Evolutionary conservation across 2,329 filamentous ascomycete genomes (phyloP), one percentile per base, ranked within the genome.

Genomic region (Calonectria crousiana): DNA sequence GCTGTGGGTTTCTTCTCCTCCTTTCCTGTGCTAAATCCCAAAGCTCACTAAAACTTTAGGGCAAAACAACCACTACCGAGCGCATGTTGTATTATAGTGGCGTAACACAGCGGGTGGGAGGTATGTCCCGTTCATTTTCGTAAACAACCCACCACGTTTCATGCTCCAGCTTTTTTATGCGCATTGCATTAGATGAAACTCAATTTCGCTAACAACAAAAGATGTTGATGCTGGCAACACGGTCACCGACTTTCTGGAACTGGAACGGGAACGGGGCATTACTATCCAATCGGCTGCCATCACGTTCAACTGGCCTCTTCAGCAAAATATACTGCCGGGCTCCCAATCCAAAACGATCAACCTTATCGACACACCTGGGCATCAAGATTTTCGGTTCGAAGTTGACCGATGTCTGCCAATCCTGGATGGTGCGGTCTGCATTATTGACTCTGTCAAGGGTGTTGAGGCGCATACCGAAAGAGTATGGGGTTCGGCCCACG

Each of bases 1-100:
- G 97, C 97, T 71, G 90, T 92, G 84, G 70, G 89, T 84, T 16
- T 18, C 16, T 30, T 16, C 28, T 28, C 30, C 18, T 20, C 4
- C 32, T 16, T 4, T 10, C 3, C 3, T 32, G 3, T 14, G 11
- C 52, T 13, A 32, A 23, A 13, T 1, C 4, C 2, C 4, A 4
- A 6, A 6, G 28, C 67, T 78, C 16, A 82, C 64, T 44, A 14
- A 51, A 13, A 28, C 3, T 6, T 28, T 68, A 92, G 90, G 97
- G 97, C 11, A 99, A 99, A 88, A 99, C 97, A 1, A 98, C 97
- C 0, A 99, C 97, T 0, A 98, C 97, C 4, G 97, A 99, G 91
- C 95, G 97, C 73, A 98, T 98, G 96, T 93, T 99, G 81, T 98
- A 95, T 83, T 98, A 98, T 82, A 97, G 95, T 83, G 96, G 97